Base-by-base conservation (phyloP, 495 filamentous ascomycete genomes). In the Penicillium nucicola region DNA sequence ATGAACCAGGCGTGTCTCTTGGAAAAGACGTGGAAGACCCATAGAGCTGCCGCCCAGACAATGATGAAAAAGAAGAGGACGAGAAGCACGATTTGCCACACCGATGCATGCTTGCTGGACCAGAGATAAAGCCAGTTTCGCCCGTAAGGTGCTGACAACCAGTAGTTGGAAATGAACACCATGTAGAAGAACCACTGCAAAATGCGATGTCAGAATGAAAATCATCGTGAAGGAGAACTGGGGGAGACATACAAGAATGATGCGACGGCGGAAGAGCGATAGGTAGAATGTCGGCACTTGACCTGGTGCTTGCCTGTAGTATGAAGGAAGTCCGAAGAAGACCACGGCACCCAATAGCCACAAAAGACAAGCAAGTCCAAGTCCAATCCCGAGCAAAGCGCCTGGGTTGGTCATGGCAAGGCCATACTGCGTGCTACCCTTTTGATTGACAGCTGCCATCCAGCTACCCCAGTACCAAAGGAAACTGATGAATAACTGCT, bases 401-500 rank as follows among this genome's bases (percentile, higher is more conserved):
- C 71, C 71, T 20, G 65, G 73, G 55, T 36, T 81, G 34, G 56
- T 57, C 13, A 64, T 57, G 20, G 59, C 48, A 15, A 57, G 64
- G 18, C 66, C 72, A 20, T 42, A 47, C 20, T 42, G 35, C 12
- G 47, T 52, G 13, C 49, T 49, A 7, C 58, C 52, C 20, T 58
- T 54, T 52, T 50, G 50, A 48, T 40, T 48, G 46, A 62, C 6
- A 61, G 58, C 34, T 43, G 66, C 66, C 14, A 77, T 52, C 20
- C 69, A 58, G 36, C 66, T 72, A 18, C 84, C 84, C 84, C 84
- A 86, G 66, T 77, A 84, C 82, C 82, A 87, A 20, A 87, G 75
- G 14, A 68, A 71, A 6, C 76, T 74, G 55, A 80, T 74, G 65
- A 84, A 84, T 40, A 85, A 66, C 47, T 85, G 82, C 50, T 85